Evolutionary conservation across 371 early-diverging fungal species (phyloP).

Genomic region (Nematocida sp.): DNA sequence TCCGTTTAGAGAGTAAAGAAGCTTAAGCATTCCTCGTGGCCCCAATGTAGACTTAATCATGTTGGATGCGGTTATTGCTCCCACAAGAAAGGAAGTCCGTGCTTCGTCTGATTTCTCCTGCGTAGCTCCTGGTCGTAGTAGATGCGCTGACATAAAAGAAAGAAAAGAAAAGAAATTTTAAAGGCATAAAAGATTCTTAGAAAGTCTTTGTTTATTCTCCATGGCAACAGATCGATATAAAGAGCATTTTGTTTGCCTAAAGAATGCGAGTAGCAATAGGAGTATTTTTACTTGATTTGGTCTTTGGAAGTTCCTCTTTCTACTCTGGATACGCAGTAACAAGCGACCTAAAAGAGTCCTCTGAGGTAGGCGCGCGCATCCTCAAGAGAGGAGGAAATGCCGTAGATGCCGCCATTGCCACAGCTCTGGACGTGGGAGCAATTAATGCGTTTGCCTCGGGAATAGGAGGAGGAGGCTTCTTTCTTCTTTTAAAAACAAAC

Average conservation of each 20-base stretch:
- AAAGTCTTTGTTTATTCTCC: background rate
- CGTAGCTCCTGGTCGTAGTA: conserved; percentile 61
- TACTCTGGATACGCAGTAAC: conserved; percentile 70
- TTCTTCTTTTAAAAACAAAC: conserved; percentile 72
- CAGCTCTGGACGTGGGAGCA: conserved; percentile 82
- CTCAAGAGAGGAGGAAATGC: conserved; percentile 85
- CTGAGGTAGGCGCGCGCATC: conserved; percentile 73
- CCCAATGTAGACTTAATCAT: conserved; percentile 79
- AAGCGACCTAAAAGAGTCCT: conserved; percentile 74
- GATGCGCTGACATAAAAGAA: conserved; percentile 50
- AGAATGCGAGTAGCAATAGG: background rate
- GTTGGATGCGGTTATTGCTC: conserved; percentile 90
- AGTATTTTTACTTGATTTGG: too few species aligned
- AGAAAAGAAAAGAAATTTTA: conserved; percentile 6
- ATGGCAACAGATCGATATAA: background rate
- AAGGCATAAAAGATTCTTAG: too few species aligned
- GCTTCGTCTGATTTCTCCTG: conserved; percentile 66
- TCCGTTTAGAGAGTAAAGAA: conserved; percentile 74
- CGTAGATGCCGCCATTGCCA: conserved; percentile 86
- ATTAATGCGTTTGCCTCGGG: conserved; percentile 88
- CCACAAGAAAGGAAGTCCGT: conserved; percentile 73
- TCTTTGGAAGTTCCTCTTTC: background rate
- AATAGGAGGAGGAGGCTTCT: conserved; percentile 92
- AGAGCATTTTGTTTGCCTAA: background rate
- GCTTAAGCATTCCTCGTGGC: conserved; percentile 79